These are phyloP conservation scores for Gossypium rotundifolium DNA, from an alignment of 345 rosid species.

Conservation along the genomic window DNA sequence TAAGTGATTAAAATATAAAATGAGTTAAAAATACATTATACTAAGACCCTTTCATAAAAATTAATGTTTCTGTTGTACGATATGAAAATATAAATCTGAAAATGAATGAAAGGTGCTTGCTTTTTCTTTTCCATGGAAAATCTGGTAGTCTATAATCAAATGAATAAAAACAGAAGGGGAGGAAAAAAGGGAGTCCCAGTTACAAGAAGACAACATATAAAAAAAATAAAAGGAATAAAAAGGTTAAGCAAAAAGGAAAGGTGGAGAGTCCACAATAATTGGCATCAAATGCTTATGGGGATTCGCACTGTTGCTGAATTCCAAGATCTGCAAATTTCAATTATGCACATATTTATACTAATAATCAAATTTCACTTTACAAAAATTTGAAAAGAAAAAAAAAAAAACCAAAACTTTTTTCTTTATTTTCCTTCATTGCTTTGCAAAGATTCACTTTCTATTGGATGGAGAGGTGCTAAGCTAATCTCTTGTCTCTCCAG, in stretches of 20 bases:
- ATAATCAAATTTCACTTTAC: background rate
- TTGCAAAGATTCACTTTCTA: background rate
- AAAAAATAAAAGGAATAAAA: constrained; percentile 6
- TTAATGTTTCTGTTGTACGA: too few species aligned
- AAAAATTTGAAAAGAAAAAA: background rate
- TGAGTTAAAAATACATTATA: too few species aligned
- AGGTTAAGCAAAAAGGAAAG: constrained; percentile 21
- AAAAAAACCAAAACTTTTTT: background rate
- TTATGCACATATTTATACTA: background rate
- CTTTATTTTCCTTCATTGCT: background rate
- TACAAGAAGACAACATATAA: background rate
- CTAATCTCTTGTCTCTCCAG: background rate
- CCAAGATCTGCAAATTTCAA: constrained; percentile 45
- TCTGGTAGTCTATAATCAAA: background rate
- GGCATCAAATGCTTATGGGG: constrained; percentile 81
- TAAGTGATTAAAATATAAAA: too few species aligned
- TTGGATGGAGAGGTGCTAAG: background rate
- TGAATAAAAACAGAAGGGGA: background rate
- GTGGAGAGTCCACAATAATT: constrained; percentile 44
- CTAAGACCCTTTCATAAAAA: too few species aligned
- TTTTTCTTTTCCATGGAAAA: background rate
- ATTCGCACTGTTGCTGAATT: constrained; percentile 66
- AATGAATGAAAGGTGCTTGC: background rate
- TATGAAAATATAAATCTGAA: background rate
- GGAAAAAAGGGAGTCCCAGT: background rate